Percentiles rank a stretch among this genome's conserved stretches.
Conservation (phyloP, 176 grass and related monocot genomes). For the Aegilops umbellulata region DNA sequence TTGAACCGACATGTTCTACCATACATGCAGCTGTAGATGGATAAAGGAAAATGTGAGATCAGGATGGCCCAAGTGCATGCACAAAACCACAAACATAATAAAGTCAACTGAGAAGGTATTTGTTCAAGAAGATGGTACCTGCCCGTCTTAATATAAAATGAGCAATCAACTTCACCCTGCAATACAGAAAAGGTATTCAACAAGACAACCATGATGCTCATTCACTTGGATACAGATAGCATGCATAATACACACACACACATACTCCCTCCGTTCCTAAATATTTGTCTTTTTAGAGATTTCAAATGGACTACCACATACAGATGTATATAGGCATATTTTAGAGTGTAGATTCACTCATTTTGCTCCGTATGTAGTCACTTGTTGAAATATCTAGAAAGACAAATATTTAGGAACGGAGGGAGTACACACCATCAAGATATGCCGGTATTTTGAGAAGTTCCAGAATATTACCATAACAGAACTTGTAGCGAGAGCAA, state of each 20-base stretch:
- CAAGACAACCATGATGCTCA: not conserved
- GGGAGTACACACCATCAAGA: not conserved
- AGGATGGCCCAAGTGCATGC: not conserved
- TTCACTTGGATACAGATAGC: slow-evolving; percentile 1
- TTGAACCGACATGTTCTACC: slow-evolving; percentile 71
- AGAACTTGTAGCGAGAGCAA: not conserved
- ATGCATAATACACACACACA: not conserved
- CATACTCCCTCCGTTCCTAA: not conserved
- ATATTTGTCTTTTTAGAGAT: too few relatives aligned
- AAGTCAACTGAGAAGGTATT: not conserved
- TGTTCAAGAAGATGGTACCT: slow-evolving; percentile 46
- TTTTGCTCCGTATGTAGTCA: too few relatives aligned
- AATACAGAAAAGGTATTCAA: slow-evolving; percentile 27
- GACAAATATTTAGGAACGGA: too few relatives aligned
- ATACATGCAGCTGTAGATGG: slow-evolving; percentile 82
- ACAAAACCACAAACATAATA: slow-evolving; percentile 1
- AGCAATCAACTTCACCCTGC: slow-evolving; percentile 85
- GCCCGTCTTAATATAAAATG: slow-evolving; percentile 96
- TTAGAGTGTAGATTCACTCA: too few relatives aligned
- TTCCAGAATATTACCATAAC: not conserved
- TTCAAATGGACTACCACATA: too few relatives aligned
- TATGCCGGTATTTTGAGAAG: not conserved
- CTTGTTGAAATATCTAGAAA: too few relatives aligned
- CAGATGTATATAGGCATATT: too few relatives aligned
- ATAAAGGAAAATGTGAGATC: slow-evolving; percentile 24